phyloP scores from a whole-genome alignment of 768 basidiomycete species.

The Pleurotus tuoliensis region DNA sequence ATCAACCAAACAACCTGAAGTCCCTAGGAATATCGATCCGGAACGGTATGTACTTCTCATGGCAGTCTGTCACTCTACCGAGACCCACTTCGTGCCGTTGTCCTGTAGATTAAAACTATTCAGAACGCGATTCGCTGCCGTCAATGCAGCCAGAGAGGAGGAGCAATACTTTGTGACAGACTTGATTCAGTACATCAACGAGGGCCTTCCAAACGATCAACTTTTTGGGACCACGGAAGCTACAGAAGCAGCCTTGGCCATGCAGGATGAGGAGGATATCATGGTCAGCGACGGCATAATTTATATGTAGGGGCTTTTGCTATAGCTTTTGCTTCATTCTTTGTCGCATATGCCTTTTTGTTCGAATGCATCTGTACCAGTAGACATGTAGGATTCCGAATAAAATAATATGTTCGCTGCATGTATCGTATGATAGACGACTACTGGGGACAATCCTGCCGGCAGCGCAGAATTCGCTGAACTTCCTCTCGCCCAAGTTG shows the following conservation, averaged over 20 bases:
- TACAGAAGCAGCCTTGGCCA: conserved; percentile 60
- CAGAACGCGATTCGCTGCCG: conserved; percentile 68
- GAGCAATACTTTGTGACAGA: conserved; percentile 72
- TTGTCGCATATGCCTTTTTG: background rate
- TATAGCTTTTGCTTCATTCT: background rate
- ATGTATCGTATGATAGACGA: background rate
- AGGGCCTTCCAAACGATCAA: conserved; percentile 59
- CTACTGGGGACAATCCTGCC: conserved; percentile 24
- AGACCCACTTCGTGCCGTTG: conserved; percentile 9
- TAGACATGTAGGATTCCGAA: background rate
- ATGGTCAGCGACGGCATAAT: conserved; percentile 87
- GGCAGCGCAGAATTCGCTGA: conserved; percentile 45
- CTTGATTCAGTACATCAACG: conserved; percentile 72
- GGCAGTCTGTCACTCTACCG: conserved; percentile 4
- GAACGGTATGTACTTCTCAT: conserved; percentile 50
- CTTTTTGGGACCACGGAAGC: conserved; percentile 85
- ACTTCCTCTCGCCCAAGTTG: conserved; percentile 66
- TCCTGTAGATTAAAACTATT: conserved; percentile 68
- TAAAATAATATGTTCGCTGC: too few species aligned
- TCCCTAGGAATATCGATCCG: conserved; percentile 42
- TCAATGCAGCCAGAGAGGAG: conserved; percentile 67
- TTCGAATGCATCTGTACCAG: background rate
- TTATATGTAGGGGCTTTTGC: conserved; percentile 66
- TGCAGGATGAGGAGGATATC: conserved; percentile 79
- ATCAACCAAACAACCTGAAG: conserved; percentile 27